Conservation (phyloP, 345 rosid species). For the Eucalyptus decipiens region DNA sequence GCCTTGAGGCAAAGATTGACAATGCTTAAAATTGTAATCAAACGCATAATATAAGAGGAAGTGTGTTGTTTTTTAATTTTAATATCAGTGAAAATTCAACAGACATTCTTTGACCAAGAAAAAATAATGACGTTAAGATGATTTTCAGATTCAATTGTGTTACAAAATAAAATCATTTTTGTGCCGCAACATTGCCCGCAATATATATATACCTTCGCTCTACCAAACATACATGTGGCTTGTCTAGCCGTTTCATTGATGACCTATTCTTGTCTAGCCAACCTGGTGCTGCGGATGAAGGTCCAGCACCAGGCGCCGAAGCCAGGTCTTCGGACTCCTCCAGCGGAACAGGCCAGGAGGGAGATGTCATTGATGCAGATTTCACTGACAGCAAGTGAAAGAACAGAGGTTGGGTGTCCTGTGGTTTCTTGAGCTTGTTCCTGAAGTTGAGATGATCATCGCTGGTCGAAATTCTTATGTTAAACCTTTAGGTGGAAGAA, state of each 20-base stretch:
- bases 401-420: not conserved
- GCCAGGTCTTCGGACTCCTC: conserved; percentile 40
- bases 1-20: too few species aligned
- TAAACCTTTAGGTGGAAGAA: not conserved
- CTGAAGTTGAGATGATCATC: not conserved
- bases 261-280: conserved; percentile 44
- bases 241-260: too few species aligned
- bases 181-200: too few species aligned
- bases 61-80: too few species aligned
- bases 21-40: too few species aligned
- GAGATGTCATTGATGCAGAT: conserved; percentile 88
- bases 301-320: conserved; percentile 16
- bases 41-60: too few species aligned
- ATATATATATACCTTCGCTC: too few species aligned
- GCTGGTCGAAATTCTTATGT: not conserved
- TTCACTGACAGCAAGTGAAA: conserved; percentile 75
- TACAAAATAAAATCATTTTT: too few species aligned
- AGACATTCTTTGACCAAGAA: conserved; percentile 1
- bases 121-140: too few species aligned
- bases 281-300: conserved; percentile 54
- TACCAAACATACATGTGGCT: too few species aligned
- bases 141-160: too few species aligned
- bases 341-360: conserved; percentile 47
- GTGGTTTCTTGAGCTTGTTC: not conserved
- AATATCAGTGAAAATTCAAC: too few species aligned